Evolutionary conservation across 306 rosid genomes (phyloP).

Genomic region (Fagus crenata): DNA sequence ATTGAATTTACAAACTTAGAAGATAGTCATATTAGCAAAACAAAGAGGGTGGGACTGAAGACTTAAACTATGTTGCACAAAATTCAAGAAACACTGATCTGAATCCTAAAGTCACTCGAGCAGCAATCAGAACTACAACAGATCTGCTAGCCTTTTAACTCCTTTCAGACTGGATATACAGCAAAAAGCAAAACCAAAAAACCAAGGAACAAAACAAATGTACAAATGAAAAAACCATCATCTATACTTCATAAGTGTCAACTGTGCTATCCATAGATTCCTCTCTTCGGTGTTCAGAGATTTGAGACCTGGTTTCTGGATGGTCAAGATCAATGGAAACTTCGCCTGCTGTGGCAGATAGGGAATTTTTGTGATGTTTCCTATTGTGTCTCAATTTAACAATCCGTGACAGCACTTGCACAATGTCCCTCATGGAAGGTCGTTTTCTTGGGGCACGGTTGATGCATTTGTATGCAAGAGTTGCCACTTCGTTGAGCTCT

Average conservation of each 20-base stretch:
- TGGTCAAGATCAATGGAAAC: conserved; percentile 60
- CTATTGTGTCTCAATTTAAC: conserved; percentile 55
- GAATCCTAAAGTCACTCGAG: conserved; percentile 31
- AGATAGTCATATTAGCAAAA: conserved; percentile 25
- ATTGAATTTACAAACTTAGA: conserved; percentile 37
- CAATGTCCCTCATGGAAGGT: conserved; percentile 90
- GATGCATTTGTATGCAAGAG: conserved; percentile 85
- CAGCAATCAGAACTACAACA: conserved; percentile 18
- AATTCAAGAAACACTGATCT: conserved; percentile 22
- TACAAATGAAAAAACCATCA: conserved; percentile 33
- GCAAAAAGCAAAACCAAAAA: conserved; percentile 29
- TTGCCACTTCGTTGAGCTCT: conserved; percentile 85
- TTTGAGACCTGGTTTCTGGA: conserved; percentile 44
- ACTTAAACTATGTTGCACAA: conserved; percentile 23
- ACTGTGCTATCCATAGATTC: conserved; percentile 79
- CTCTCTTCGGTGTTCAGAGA: conserved; percentile 63
- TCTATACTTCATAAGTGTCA: conserved; percentile 67
- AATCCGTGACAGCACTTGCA: conserved; percentile 70
- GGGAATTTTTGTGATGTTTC: conserved; percentile 53
- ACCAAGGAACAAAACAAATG: conserved; percentile 21
- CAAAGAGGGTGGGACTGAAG: background rate
- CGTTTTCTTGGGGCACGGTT: conserved; percentile 70
- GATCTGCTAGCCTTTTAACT: conserved; percentile 11
- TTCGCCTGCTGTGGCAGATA: conserved; percentile 67
- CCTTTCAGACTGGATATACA: conserved; percentile 28